Percentiles rank a stretch among this genome's conserved stretches.
These are phyloP conservation scores for Aspergillus spinulosporus DNA, from an alignment of 2,329 filamentous ascomycete species.

Conservation along the genomic window DNA sequence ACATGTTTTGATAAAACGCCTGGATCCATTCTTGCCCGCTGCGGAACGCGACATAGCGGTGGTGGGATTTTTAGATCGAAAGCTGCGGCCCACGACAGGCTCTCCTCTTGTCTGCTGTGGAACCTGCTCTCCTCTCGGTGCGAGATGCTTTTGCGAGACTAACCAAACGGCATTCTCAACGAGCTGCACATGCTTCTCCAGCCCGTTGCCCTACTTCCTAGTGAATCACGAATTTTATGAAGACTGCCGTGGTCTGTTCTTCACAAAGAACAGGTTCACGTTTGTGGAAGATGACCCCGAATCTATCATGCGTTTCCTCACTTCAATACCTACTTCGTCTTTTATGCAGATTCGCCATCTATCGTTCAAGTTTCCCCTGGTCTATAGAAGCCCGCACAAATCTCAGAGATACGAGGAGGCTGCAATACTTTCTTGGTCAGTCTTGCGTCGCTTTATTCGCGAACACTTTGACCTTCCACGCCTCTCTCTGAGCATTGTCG, in stretches of 20 bases:
- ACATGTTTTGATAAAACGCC: conserved; percentile 18
- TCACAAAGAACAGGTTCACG: conserved; percentile 23
- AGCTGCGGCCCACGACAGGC: conserved; percentile 7
- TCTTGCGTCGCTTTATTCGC: conserved; percentile 31
- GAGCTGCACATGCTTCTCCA: conserved; percentile 26
- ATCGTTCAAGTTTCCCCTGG: conserved; percentile 24
- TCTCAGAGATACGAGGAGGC: conserved; percentile 12
- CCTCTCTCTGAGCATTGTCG: conserved; percentile 25
- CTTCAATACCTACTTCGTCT: conserved; percentile 22
- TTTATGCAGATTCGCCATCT: conserved; percentile 24
- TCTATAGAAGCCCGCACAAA: conserved; percentile 13
- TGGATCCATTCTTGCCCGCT: conserved; percentile 19
- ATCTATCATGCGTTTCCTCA: conserved; percentile 23
- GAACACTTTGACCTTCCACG: conserved; percentile 28
- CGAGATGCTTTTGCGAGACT: conserved; percentile 25
- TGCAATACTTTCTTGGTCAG: conserved; percentile 23
- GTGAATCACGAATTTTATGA: conserved; percentile 27
- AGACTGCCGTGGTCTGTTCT: conserved; percentile 25
- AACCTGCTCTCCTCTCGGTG: conserved; percentile 24
- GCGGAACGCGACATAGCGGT: conserved; percentile 12
- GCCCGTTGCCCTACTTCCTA: conserved; percentile 28
- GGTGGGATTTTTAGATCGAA: conserved; percentile 22
- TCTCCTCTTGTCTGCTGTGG: conserved; percentile 24
- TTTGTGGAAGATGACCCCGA: conserved; percentile 28
- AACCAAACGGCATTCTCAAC: conserved; percentile 28